Base-by-base conservation (phyloP, 2,329 filamentous ascomycete genomes). In the Fusarium aywerte region DNA sequence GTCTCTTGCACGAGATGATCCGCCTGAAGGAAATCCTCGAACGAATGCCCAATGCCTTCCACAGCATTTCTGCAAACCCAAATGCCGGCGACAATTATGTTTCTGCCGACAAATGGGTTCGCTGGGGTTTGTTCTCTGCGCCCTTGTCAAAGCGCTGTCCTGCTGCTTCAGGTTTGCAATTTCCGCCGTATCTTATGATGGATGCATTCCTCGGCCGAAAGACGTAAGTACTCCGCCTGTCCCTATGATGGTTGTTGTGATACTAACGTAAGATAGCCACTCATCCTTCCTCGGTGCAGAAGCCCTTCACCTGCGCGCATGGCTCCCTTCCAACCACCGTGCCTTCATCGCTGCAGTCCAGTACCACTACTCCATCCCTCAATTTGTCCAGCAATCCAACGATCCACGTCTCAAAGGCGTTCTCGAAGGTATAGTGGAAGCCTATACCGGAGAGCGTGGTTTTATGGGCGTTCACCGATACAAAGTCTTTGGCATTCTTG, bases 391-490 rank as follows among this genome's bases (percentile, higher is more conserved):
- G n/a, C 68, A 80, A 40, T 85, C 83, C 0, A 81, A 80, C 0
- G 84, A 86, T 50, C 78, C 80, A 0, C 76, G 82, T 12, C 75
- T 86, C 1, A 82, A 84, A 70, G 84, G 84, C 4, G 83, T 86
- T 1, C 62, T 86, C 1, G 84, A 86, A 57, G 84, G 84, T 0
- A 85, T 86, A 4, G 79, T 86, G 2, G 84, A 86, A 67, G 83
- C 84, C 0, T 87, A 86, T 62, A 82, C 83, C 0, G 84, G 84
- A 1, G 84, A 86, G 65, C 78, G 84, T 20, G 84, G 84, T 1
- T 86, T 86, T 69, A 85, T 86, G 84, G 84, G 84, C 7, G 82
- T 81, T 0, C 84, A 87, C 67, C 76, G 84, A n/a, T 85, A 86
- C 71, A 86, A 86, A 68, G 84, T 86, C 6, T 86, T 85, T 63